phyloP scores from a whole-genome alignment of 768 basidiomycete species.

The Boletus rubropictus region DNA sequence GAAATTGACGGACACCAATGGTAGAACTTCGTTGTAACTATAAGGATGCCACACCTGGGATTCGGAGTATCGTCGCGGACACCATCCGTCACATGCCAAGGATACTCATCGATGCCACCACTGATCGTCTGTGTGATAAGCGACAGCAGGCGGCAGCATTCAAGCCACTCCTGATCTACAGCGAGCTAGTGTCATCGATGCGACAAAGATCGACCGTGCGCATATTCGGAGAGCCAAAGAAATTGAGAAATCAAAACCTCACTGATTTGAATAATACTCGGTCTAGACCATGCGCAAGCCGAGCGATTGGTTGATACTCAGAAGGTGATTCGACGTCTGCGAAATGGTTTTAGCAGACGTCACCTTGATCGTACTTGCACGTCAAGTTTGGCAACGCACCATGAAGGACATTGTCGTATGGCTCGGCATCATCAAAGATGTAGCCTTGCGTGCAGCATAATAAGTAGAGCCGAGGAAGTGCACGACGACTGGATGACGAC shows the following conservation, averaged over 20 bases:
- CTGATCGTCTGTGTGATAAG: too few species aligned
- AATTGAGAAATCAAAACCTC: neutral
- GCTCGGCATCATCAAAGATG: slow-evolving; percentile 6
- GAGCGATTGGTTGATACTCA: slow-evolving; percentile 52
- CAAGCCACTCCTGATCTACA: too few species aligned
- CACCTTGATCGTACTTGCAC: neutral
- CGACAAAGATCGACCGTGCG: neutral
- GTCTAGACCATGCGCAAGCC: slow-evolving; percentile 59
- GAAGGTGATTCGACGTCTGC: slow-evolving; percentile 42
- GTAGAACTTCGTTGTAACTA: too few species aligned
- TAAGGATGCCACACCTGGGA: too few species aligned
- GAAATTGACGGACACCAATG: too few species aligned
- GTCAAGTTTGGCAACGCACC: slow-evolving; percentile 4
- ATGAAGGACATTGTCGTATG: slow-evolving; percentile 12
- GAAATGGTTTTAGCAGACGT: neutral
- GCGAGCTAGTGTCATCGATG: too few species aligned
- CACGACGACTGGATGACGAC: slow-evolving; percentile 4
- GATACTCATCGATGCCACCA: too few species aligned
- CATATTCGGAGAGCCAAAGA: neutral
- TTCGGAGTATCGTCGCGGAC: too few species aligned
- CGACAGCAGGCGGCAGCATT: too few species aligned
- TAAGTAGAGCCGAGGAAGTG: slow-evolving; percentile 22
- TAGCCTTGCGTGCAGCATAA: slow-evolving; percentile 27
- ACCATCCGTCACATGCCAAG: too few species aligned
- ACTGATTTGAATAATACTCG: slow-evolving; percentile 73